These are phyloP conservation scores for Linum trigynum DNA, from an alignment of 345 rosid species.

Conservation along the genomic window DNA sequence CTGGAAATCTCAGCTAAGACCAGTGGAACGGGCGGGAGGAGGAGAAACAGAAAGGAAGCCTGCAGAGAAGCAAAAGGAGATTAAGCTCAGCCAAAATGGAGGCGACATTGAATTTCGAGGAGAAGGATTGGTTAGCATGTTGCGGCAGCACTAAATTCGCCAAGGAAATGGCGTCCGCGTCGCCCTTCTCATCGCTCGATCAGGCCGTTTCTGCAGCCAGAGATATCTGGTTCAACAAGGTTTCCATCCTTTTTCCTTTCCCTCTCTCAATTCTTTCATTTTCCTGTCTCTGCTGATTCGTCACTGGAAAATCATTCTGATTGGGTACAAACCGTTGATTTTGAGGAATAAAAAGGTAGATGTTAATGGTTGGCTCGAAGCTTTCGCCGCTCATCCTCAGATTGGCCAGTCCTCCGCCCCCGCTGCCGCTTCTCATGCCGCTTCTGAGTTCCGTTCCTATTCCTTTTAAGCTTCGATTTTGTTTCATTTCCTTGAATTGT, in stretches of 20 bases:
- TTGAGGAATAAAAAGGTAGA: constrained; percentile 33
- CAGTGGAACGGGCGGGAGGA: not conserved
- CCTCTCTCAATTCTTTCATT: not conserved
- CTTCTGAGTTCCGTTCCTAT: constrained; percentile 39
- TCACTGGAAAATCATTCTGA: not conserved
- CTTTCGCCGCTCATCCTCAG: constrained; percentile 85
- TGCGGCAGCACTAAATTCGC: constrained; percentile 78
- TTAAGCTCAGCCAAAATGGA: not conserved
- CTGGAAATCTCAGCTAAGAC: not conserved
- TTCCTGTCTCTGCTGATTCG: not conserved
- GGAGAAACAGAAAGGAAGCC: not conserved
- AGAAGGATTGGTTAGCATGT: constrained; percentile 59
- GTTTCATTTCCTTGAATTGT: not conserved
- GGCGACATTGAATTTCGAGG: constrained; percentile 24
- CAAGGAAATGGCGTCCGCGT: constrained; percentile 43
- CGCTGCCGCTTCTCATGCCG: constrained; percentile 16
- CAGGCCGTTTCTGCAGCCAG: constrained; percentile 47
- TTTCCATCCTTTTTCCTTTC: not conserved
- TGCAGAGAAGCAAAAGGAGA: not conserved
- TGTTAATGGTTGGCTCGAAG: constrained; percentile 81
- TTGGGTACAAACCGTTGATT: not conserved
- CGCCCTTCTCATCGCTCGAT: constrained; percentile 49
- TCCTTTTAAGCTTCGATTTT: not conserved
- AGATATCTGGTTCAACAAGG: constrained; percentile 74
- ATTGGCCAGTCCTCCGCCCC: constrained; percentile 53